phyloP scores from a whole-genome alignment of 73 alveolate genomes.

The Paramecium caudatum region DNA sequence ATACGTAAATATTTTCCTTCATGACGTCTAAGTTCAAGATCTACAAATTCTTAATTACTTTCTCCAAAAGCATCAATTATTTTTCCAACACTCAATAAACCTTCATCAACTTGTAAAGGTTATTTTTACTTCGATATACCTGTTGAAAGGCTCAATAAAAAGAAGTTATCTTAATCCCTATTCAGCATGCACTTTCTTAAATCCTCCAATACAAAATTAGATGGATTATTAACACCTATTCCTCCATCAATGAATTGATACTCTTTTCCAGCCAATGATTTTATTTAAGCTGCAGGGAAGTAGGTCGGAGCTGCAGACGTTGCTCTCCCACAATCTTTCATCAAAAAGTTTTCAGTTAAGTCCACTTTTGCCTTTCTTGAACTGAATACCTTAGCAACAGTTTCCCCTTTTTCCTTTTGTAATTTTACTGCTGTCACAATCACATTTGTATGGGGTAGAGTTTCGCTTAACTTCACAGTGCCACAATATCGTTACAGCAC shows the following conservation, averaged over 20 bases:
- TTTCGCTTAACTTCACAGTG: constrained; percentile 55
- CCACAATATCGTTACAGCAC: constrained; percentile 50
- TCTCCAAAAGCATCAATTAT: constrained; percentile 70
- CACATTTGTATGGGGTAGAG: constrained; percentile 51
- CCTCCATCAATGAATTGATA: constrained; percentile 73
- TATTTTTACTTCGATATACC: constrained; percentile 51
- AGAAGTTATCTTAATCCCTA: constrained; percentile 71
- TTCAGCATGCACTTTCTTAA: constrained; percentile 52
- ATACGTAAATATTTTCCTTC: constrained; percentile 69
- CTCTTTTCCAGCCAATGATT: constrained; percentile 59
- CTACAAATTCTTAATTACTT: constrained; percentile 70
- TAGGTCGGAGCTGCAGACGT: constrained; percentile 75
- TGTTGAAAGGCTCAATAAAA: constrained; percentile 64
- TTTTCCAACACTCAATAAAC: constrained; percentile 54
- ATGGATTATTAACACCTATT: constrained; percentile 70
- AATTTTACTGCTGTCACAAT: constrained; percentile 69
- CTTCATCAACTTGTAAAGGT: constrained; percentile 26
- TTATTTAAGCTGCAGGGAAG: constrained; percentile 73
- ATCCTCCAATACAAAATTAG: constrained; percentile 68
- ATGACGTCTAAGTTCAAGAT: constrained; percentile 58
- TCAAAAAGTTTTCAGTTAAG: constrained; percentile 57
- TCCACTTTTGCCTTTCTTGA: constrained; percentile 62
- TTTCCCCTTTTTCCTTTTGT: constrained; percentile 44
- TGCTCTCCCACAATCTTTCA: constrained; percentile 76
- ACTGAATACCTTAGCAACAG: constrained; percentile 67